Base-by-base conservation (phyloP, 129 eudicot species). In the Scalesia atractyloides region DNA sequence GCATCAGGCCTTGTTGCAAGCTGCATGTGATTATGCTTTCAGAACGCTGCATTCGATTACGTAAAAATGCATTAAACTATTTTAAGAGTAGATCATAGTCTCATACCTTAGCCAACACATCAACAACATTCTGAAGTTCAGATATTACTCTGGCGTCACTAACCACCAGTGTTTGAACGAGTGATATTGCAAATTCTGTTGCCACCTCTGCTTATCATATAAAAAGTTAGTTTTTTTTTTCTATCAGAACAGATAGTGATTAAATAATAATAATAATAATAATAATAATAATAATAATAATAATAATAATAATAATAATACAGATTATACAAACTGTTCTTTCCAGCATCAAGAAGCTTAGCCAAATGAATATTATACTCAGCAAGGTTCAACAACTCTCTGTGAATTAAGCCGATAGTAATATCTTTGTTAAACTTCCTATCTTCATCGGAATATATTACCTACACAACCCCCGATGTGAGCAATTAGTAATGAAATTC, bases 291-390 rank as follows among this genome's bases (percentile, higher is more conserved):
- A 22, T 22, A 24, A 24, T 1, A 24, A 24, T 3, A 24, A 24
- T 3, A 24, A 24, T 24, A 24, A 24, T 1, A 24, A 24, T 24
- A 52, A 59, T 13, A 26, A 62, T 15, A 48, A 56, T 47, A 46
- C 7, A 41, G 54, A 24, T 49, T 16, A 20, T 22, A 86, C 99
- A 77, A 82, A 95, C 99, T 95, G 72, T 95, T 86, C 82, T 91
- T 86, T 76, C 99, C 99, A 0, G 89, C 94, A 80, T 95, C 99
- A 80, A 95, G 86, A 52, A 86, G 87, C 79, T 91, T 95, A 11
- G 99, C 89, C 96, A 95, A 81, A 68, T 95, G 91, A 33, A 88
- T 87, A 70, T 85, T 95, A 72, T 95, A 95, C 81, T 95, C 99
- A 2, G 97, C 96, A 73, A 95, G 90, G 78, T 91, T 95, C 46